Evolutionary conservation across 169 alveolate genomes (phyloP).

Genomic region (Eimeria brunetti): DNA sequence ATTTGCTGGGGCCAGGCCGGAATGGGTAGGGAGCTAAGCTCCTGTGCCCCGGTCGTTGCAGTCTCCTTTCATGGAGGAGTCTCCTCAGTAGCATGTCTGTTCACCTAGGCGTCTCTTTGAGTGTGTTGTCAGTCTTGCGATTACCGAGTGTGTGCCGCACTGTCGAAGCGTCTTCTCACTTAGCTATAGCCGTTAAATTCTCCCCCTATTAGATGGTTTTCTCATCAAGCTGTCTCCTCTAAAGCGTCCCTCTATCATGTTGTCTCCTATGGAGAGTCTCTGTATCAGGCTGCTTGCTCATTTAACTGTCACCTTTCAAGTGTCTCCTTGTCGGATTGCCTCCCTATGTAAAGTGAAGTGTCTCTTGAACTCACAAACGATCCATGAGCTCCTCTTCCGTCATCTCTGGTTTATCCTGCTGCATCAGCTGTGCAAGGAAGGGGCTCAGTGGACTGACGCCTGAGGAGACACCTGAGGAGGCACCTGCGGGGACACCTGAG

Average conservation of each 20-base stretch:
- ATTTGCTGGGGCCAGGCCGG: background rate
- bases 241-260: background rate
- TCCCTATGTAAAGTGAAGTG: background rate
- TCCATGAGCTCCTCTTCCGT: background rate
- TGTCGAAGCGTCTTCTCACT: background rate
- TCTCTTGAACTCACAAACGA: slow-evolving; percentile 11
- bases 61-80: background rate
- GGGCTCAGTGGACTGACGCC: background rate
- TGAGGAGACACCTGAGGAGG: slow-evolving; percentile 36
- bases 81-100: background rate
- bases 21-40: background rate
- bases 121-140: background rate
- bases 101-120: background rate
- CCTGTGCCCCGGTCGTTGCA: background rate
- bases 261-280: background rate
- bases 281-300: background rate
- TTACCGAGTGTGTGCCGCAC: background rate
- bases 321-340: background rate
- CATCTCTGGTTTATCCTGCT: background rate
- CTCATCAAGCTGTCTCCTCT: background rate
- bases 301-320: background rate
- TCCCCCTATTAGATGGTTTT: too few species aligned
- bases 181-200: too few species aligned
- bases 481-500: slow-evolving; percentile 6
- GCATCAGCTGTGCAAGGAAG: background rate